phyloP scores from a whole-genome alignment of 768 basidiomycete species.

The Termitomyces sp. region DNA sequence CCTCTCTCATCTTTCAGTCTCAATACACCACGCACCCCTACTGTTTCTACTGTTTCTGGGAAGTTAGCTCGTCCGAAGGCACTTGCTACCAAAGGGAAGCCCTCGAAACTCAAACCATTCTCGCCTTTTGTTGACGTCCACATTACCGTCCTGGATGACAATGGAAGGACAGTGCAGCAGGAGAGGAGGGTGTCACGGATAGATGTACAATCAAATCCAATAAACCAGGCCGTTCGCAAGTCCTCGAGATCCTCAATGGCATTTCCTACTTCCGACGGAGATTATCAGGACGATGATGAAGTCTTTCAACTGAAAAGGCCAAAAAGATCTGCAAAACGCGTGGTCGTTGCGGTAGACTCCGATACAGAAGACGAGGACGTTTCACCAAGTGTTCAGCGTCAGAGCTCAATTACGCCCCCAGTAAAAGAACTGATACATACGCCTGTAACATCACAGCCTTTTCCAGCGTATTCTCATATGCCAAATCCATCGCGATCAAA shows the following conservation, averaged over 20 bases:
- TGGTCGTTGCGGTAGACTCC: slow-evolving; percentile 38
- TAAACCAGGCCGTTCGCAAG: slow-evolving; percentile 4
- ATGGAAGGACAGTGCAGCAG: slow-evolving; percentile 50
- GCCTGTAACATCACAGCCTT: slow-evolving; percentile 2
- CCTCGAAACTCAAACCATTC: slow-evolving; percentile 31
- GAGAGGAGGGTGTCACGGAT: slow-evolving; percentile 55
- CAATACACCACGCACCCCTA: slow-evolving; percentile 33
- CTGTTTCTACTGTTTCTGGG: slow-evolving; percentile 25
- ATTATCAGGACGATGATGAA: slow-evolving; percentile 18
- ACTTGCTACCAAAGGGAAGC: slow-evolving; percentile 18
- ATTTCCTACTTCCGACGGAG: not conserved
- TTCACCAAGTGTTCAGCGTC: slow-evolving; percentile 5
- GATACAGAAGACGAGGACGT: slow-evolving; percentile 25
- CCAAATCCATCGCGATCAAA: slow-evolving; percentile 14
- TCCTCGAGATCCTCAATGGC: not conserved
- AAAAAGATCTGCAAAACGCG: slow-evolving; percentile 22
- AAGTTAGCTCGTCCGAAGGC: slow-evolving; percentile 16
- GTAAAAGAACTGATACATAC: not conserved
- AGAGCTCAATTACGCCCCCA: slow-evolving; percentile 7
- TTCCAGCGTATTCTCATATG: slow-evolving; percentile 6
- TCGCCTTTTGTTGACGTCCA: slow-evolving; percentile 57
- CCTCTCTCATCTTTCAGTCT: slow-evolving; percentile 25
- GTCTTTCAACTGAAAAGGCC: slow-evolving; percentile 14
- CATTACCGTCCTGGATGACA: slow-evolving; percentile 59
- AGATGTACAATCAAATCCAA: slow-evolving; percentile 31